Evolutionary conservation across 495 filamentous ascomycete species (phyloP).

Genomic region (Choiromyces venosus): DNA sequence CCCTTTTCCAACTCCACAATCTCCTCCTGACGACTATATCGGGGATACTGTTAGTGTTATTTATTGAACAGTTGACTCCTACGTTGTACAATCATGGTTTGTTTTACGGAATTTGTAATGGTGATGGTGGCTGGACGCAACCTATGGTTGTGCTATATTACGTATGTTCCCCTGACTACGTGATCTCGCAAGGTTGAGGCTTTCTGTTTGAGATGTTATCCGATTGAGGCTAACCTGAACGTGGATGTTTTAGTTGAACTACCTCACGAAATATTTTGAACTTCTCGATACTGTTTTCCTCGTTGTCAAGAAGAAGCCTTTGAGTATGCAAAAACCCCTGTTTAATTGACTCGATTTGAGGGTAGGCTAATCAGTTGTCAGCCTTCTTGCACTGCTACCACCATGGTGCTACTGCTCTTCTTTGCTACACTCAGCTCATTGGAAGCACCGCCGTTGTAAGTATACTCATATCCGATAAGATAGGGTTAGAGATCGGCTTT

Average conservation of each 20-base stretch:
- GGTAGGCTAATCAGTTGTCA: constrained; percentile 43
- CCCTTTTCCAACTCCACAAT: constrained; percentile 74
- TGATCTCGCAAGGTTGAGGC: constrained; percentile 20
- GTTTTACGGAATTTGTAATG: constrained; percentile 66
- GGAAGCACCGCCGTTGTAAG: constrained; percentile 63
- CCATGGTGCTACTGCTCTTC: constrained; percentile 74
- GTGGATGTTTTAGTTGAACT: constrained; percentile 60
- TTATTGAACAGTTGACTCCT: constrained; percentile 67
- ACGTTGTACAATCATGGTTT: constrained; percentile 62
- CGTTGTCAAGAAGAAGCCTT: constrained; percentile 80
- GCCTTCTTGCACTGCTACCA: constrained; percentile 86
- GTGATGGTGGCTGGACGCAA: constrained; percentile 71
- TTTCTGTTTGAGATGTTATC: neutral
- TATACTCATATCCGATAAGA: constrained; percentile 21
- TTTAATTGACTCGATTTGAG: constrained; percentile 5
- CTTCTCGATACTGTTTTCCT: constrained; percentile 76
- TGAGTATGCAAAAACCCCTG: constrained; percentile 52
- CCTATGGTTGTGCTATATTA: constrained; percentile 73
- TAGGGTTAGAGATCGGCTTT: neutral
- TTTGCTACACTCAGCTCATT: constrained; percentile 79
- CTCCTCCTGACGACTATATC: constrained; percentile 70
- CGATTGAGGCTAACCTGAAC: constrained; percentile 5
- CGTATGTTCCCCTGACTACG: constrained; percentile 48
- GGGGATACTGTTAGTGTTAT: constrained; percentile 60
- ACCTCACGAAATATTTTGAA: constrained; percentile 78